A percentile compares a stretch with the other conserved stretches of the same genome.
Conservation (phyloP, 768 basidiomycete genomes). For the Ramaria sp. region DNA sequence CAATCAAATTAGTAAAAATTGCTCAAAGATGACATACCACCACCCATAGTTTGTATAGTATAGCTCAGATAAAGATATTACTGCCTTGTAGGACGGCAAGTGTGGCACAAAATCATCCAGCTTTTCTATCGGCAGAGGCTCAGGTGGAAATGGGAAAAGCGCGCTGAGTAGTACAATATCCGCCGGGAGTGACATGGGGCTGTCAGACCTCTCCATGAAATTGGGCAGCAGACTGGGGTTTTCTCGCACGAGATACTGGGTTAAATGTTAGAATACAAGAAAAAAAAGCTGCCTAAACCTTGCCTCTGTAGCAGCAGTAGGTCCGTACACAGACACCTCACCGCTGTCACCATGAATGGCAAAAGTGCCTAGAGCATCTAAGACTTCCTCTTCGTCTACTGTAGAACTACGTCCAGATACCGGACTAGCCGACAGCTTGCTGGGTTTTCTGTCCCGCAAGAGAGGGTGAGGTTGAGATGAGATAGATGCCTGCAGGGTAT, state of each 20-base stretch:
- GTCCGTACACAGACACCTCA: slow-evolving; percentile 4
- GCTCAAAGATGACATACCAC: neutral
- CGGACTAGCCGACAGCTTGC: neutral
- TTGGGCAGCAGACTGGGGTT: slow-evolving; percentile 3
- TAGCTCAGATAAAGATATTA: neutral
- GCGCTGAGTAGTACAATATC: slow-evolving; percentile 8
- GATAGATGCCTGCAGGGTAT: slow-evolving; percentile 34
- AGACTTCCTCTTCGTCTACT: neutral
- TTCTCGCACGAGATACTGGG: slow-evolving; percentile 2
- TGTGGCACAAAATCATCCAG: slow-evolving; percentile 4
- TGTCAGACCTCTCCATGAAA: neutral
- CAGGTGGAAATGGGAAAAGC: slow-evolving; percentile 7
- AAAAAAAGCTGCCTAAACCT: neutral
- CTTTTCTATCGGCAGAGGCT: slow-evolving; percentile 1
- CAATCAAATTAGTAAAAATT: neutral
- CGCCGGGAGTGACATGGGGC: slow-evolving; percentile 5
- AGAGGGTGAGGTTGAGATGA: slow-evolving; percentile 43
- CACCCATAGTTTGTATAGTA: slow-evolving; percentile 3
- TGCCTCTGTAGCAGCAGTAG: slow-evolving; percentile 6
- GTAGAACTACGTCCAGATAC: neutral
- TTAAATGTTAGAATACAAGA: neutral
- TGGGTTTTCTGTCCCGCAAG: slow-evolving; percentile 18
- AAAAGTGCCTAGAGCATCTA: slow-evolving; percentile 7
- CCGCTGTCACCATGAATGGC: neutral
- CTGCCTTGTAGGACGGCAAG: neutral